Evolutionary conservation across 2,329 filamentous ascomycete genomes (phyloP).

Genomic region (Clonostachys rhizophaga): DNA sequence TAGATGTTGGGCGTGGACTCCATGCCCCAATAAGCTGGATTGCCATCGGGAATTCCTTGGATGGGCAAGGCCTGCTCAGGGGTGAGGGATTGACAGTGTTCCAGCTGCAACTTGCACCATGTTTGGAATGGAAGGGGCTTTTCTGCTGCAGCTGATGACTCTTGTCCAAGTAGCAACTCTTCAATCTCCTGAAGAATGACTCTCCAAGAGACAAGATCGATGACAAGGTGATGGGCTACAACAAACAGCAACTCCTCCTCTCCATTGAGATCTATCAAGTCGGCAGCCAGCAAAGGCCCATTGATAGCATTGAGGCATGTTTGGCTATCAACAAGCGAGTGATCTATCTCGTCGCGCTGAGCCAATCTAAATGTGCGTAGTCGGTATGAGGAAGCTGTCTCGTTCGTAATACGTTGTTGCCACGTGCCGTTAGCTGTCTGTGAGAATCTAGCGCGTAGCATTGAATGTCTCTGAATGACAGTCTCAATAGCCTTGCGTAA

Average conservation of each 20-base stretch:
- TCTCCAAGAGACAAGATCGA: constrained; percentile 42
- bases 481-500: constrained; percentile 2
- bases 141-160: constrained; percentile 4
- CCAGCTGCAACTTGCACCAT: constrained; percentile 27
- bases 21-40: constrained; percentile 17
- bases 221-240: constrained; percentile 27
- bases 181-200: constrained; percentile 36
- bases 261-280: constrained; percentile 4
- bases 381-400: background rate
- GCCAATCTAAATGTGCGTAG: background rate
- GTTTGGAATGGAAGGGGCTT: constrained; percentile 22
- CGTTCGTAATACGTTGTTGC: constrained; percentile 3
- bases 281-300: constrained; percentile 9
- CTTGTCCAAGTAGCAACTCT: constrained; percentile 20
- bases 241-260: constrained; percentile 20
- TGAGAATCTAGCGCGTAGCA: constrained; percentile 8
- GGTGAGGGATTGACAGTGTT: constrained; percentile 16
- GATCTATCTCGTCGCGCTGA: background rate
- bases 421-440: background rate
- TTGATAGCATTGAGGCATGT: constrained; percentile 1
- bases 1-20: constrained; percentile 7
- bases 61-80: constrained; percentile 16
- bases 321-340: constrained; percentile 1
- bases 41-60: constrained; percentile 5
- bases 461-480: constrained; percentile 5